Evolutionary conservation across 2,329 filamentous ascomycete species (phyloP).

Genomic region (Ophiostoma tasmaniense): DNA sequence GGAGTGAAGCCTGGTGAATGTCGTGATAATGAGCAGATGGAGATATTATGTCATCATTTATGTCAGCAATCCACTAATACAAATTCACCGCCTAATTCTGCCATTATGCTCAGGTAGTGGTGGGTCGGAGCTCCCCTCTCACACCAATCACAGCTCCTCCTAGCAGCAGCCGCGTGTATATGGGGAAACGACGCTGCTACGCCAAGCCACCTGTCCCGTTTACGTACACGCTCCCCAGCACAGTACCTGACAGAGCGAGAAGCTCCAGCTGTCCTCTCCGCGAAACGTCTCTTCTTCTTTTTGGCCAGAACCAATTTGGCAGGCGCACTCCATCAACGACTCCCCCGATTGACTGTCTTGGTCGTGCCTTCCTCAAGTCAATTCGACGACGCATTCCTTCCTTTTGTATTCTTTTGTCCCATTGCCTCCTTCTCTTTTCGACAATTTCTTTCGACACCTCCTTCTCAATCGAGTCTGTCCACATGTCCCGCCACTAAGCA

Average conservation of each 20-base stretch:
- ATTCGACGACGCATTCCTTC: neutral
- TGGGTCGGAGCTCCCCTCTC: neutral
- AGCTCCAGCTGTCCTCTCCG: conserved; percentile 21
- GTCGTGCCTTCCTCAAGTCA: neutral
- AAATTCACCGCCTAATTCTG: conserved; percentile 15
- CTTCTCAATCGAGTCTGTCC: neutral
- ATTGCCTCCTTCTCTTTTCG: neutral
- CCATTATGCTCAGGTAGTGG: neutral
- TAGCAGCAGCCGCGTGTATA: conserved; percentile 15
- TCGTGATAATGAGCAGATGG: neutral
- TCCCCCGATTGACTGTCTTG: neutral
- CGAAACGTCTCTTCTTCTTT: conserved; percentile 10
- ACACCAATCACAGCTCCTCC: conserved; percentile 8
- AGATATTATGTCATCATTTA: neutral
- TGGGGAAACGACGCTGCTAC: conserved; percentile 6
- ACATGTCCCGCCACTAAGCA: conserved; percentile 3
- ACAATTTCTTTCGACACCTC: too few species aligned
- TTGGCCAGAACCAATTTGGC: conserved; percentile 10
- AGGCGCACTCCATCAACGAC: conserved; percentile 12
- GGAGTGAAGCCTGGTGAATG: neutral
- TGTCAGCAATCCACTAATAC: neutral
- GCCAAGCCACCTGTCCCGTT: conserved; percentile 8
- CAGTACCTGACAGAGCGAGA: conserved; percentile 12
- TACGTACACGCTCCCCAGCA: conserved; percentile 1
- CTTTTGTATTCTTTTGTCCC: neutral